Evolutionary conservation across 768 basidiomycete species (phyloP), one percentile per base, ranked within the genome.

Genomic region (Hydnum rufescens): DNA sequence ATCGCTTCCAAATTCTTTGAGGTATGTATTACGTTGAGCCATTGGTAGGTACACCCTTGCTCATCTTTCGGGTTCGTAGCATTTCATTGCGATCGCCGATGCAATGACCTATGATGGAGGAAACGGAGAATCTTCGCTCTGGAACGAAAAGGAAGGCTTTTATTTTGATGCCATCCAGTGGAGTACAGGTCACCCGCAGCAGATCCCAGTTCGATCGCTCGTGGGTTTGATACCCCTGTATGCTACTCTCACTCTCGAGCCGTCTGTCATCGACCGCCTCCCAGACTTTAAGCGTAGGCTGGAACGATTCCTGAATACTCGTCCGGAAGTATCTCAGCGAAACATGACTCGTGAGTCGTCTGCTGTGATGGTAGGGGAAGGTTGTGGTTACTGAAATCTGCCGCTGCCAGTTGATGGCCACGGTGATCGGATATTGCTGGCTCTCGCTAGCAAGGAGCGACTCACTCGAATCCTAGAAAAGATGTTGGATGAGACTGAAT

Each of bases 1-100:
- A 97, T 97, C 55, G 93, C 93, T 23, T 95, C 90, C 44, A 97
- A 97, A 65, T 93, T 93, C 64, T 88, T 93, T 52, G 83, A 89
- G 72, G 82, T 78, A 47, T 28, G 64, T 57, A 22, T 3, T 36
- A 25, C 29, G 23, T 31, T 16, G 18, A 19, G 22, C 5, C 6
- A 13, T 28, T 16, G 13, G 16, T 47, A 13, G 16, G 23, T 13
- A 16, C 13, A 16, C 13, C 13, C 13, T 28, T 8, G 25, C 23
- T 47, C 23, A 47, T 47, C 36, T 39, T 8, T 13, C 54, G 25
- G 57, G 57, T 61, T 57, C 57, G 31, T 60, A 89, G 81, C 89
- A 96, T 64, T 97, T 97, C 67, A 81, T 96, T 60, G 90, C 88
- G 70, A 97, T 97, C 52, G 77, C 93, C 5, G 93, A 97, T 63